A percentile compares a stretch with the other conserved stretches of the same genome.
Conservation (phyloP, 225 moss, liverwort and hornwort genomes). For the Antitrichia curtipendula region DNA sequence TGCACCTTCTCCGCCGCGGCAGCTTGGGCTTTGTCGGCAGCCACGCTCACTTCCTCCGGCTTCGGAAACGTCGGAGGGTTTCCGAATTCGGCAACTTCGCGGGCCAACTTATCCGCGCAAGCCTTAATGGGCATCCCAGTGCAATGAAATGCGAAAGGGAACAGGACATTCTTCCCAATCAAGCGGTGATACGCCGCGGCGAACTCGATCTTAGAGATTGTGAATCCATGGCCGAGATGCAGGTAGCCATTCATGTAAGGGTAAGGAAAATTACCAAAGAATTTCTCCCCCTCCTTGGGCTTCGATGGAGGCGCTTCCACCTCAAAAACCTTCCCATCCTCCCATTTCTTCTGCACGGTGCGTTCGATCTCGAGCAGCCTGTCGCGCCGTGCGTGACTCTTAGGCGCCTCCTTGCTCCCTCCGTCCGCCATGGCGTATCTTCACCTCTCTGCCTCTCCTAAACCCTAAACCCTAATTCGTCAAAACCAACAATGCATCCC, state of each 20-base stretch:
- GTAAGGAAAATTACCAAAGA: conserved; percentile 82
- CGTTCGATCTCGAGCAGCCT: conserved; percentile 65
- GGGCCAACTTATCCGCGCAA: conserved; percentile 78
- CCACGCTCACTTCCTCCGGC: conserved; percentile 9
- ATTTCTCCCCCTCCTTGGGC: conserved; percentile 55
- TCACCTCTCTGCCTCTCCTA: background rate
- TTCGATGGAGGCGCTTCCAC: conserved; percentile 45
- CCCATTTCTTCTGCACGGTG: conserved; percentile 66
- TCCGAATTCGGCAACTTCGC: conserved; percentile 65
- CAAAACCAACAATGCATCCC: background rate
- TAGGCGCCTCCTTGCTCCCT: conserved; percentile 29
- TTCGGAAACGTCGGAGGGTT: conserved; percentile 68
- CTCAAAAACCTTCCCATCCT: conserved; percentile 68
- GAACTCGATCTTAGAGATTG: conserved; percentile 54
- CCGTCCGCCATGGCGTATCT: background rate
- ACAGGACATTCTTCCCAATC: conserved; percentile 70
- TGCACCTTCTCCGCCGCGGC: conserved; percentile 15
- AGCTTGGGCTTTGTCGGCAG: conserved; percentile 9
- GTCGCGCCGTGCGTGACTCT: conserved; percentile 78
- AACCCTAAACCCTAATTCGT: background rate
- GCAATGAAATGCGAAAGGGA: conserved; percentile 87
- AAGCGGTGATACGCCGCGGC: conserved; percentile 86
- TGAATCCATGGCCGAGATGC: conserved; percentile 83
- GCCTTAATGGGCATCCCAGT: conserved; percentile 99
- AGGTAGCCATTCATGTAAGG: conserved; percentile 96